Base-by-base conservation (phyloP, 371 early-diverging fungal species). In the Sporodiniella umbellata region DNA sequence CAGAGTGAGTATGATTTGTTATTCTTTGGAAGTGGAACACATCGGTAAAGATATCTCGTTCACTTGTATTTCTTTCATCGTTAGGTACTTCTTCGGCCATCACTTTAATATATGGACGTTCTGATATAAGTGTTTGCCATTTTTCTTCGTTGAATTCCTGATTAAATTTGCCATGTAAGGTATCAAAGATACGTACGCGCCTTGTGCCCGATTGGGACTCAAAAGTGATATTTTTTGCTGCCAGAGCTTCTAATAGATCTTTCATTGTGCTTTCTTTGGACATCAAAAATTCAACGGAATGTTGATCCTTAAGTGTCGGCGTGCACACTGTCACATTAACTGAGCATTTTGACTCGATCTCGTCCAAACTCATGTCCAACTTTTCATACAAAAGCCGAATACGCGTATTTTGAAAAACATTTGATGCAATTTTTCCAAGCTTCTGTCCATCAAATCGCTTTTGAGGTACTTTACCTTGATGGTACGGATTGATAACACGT, bases 11-110 rank as follows among this genome's bases (percentile, higher is more conserved):
- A 22, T 86, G 80, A 19, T 43, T 35, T 1, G 79, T 59, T 33
- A 89, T 85, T 51, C 81, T 80, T 49, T 77, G 72, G 67, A 85
- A 93, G 68, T 93, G 95, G 74, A 84, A 81, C 3, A 90, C 88
- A 14, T 68, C 60, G n/a, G 79, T 51, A 31, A 72, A 53, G 8
- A 62, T 54, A 47, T 84, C 86, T 4, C 66, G 75, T 6, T 68
- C 63, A 15, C 44, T 57, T 35, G 54, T 56, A 11, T 62, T 53
- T 4, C 72, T 42, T 58, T 87, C 86, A 51, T 90, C 89, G 35
- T 58, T 62, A 3, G 84, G 82, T 46, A 85, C 70, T 56, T 87
- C 84, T 33, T 64, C 64, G 0, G 59, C 59, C 42, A 51, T 55
- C 7, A 64, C 46, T n/a, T 58, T 50, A 0, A 58, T n/a, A 19